A percentile compares a stretch with the other conserved stretches of the same genome.
These are phyloP conservation scores for Cytospora paraplurivora DNA, from an alignment of 2,329 filamentous ascomycete genomes.

Conservation along the genomic window DNA sequence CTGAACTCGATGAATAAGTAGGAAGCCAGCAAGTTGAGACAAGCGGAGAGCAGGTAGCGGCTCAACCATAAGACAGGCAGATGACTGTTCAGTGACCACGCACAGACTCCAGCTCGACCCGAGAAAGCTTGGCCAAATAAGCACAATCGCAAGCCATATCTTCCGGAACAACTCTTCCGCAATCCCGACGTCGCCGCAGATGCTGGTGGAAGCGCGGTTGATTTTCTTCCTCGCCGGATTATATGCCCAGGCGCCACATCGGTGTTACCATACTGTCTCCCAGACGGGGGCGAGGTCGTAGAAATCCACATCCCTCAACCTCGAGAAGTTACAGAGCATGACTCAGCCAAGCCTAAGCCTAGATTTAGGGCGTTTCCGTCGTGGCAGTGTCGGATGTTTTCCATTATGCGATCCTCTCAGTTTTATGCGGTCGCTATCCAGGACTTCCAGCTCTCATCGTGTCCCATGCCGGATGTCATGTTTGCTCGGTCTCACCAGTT, in stretches of 20 bases:
- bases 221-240: background rate
- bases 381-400: background rate
- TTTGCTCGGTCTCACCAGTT: background rate
- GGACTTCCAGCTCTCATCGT: background rate
- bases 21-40: background rate
- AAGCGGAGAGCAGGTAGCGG: background rate
- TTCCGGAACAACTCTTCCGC: background rate
- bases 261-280: background rate
- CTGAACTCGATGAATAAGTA: background rate
- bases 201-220: background rate
- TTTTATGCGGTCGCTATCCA: background rate
- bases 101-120: background rate
- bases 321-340: no score
- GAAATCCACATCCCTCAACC: no score
- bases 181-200: background rate
- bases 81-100: background rate
- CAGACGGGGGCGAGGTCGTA: background rate
- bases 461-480: background rate
- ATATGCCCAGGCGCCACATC: background rate
- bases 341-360: background rate
- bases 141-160: background rate
- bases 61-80: background rate
- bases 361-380: background rate
- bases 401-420: background rate
- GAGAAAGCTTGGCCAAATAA: background rate